Base-by-base conservation (phyloP, 2,329 filamentous ascomycete genomes). In the Penicillium sp. region DNA sequence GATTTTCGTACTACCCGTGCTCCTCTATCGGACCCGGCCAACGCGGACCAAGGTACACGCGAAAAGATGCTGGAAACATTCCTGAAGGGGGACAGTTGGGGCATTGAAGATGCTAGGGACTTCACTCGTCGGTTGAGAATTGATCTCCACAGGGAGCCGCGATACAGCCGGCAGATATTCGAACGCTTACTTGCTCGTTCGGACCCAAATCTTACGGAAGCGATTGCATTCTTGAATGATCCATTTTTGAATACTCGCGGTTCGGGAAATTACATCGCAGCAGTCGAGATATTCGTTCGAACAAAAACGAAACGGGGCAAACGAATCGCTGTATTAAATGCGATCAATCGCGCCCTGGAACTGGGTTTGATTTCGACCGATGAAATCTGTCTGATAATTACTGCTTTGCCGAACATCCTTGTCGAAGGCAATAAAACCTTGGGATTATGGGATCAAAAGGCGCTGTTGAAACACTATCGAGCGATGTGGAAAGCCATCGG, bases 401-500 rank as follows among this genome's bases (percentile, higher is more conserved):
- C 57, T n/a, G 40, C 62, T 23, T 29, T 74, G 13, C 64, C 65
- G 2, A 57, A 54, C 13, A 58, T 63, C 2, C 41, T 66, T 11
- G 55, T 60, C 23, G 56, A 58, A 29, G 29, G 53, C 44, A 60
- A 46, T 11, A 47, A 57, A 30, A 60, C 57, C 1, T 30, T 66
- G 34, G 47, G 46, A 23, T 44, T 47, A 4, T 52, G 53, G 47
- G 51, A 66, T 32, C 48, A 48, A 10, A 60, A 56, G 19, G 43
- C 55, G 19, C 47, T 72, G 18, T 42, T 54, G 23, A 46, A 60
- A 11, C 65, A 65, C 38, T 70, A 70, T 38, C 56, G 64, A 29
- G 52, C 59, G 2, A 66, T 76, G 56, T 77, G 74, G 73, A 61
- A 66, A 53, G 71, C 72, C 5, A 66, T 76, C 52, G 65, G 67